phyloP scores from a whole-genome alignment of 2,329 filamentous ascomycete species.

The Aspergillus pseudotamarii region DNA sequence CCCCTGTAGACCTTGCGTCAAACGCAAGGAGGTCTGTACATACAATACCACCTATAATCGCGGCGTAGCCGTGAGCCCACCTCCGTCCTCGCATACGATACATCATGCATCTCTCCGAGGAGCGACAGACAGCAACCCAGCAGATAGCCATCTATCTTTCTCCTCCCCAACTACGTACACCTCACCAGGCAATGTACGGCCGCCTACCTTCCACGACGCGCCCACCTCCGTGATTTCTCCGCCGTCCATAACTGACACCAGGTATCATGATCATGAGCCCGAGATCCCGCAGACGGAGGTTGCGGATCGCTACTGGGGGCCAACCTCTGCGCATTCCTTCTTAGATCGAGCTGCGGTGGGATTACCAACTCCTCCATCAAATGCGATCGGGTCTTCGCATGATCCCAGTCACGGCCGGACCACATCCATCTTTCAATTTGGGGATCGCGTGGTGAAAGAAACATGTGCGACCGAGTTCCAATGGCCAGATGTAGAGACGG shows the following conservation, averaged over 20 bases:
- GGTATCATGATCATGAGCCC: neutral
- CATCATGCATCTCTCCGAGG: neutral
- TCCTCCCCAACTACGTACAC: neutral
- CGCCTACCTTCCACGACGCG: neutral
- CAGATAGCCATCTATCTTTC: neutral
- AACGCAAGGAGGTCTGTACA: slow-evolving; percentile 18
- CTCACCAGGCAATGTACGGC: neutral
- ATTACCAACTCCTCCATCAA: slow-evolving; percentile 17
- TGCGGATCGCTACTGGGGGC: slow-evolving; percentile 26
- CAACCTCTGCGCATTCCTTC: slow-evolving; percentile 29
- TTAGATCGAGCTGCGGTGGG: slow-evolving; percentile 23
- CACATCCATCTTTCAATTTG: slow-evolving; percentile 25
- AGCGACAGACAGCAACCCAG: too few relatives aligned
- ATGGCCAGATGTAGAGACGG: slow-evolving; percentile 20
- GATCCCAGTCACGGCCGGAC: neutral
- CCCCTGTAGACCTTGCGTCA: slow-evolving; percentile 24
- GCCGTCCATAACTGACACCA: neutral
- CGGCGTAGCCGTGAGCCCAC: slow-evolving; percentile 24
- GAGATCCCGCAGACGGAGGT: slow-evolving; percentile 9
- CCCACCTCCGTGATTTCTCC: neutral
- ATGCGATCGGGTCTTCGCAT: slow-evolving; percentile 3
- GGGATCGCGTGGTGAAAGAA: slow-evolving; percentile 20
- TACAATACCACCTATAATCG: slow-evolving; percentile 27
- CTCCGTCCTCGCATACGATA: slow-evolving; percentile 13
- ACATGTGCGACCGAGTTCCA: slow-evolving; percentile 15